Percentiles rank a stretch among this genome's conserved stretches.
phyloP scores from a whole-genome alignment of 768 basidiomycete genomes.

The Termitomyces sp. region DNA sequence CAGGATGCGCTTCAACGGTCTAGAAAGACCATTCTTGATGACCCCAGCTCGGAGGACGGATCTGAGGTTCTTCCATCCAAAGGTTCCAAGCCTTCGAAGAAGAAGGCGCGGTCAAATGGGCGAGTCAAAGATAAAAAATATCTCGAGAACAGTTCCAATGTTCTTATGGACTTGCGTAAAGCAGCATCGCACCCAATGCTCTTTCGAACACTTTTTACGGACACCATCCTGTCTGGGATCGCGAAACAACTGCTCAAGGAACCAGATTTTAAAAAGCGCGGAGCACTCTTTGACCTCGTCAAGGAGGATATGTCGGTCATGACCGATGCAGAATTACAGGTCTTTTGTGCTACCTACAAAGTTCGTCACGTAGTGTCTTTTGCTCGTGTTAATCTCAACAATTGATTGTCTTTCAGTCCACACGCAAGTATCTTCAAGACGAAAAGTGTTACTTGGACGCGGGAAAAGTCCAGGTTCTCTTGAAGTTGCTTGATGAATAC shows the following conservation, averaged over 20 bases:
- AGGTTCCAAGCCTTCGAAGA: conserved; percentile 29
- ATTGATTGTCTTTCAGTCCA: conserved; percentile 40
- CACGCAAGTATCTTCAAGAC: conserved; percentile 67
- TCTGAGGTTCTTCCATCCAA: conserved; percentile 21
- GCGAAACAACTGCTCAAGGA: conserved; percentile 85
- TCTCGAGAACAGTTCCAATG: conserved; percentile 82
- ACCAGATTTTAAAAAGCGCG: conserved; percentile 83
- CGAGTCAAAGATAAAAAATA: conserved; percentile 62
- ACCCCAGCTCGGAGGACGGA: conserved; percentile 20
- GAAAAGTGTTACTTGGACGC: conserved; percentile 77
- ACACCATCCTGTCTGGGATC: conserved; percentile 66
- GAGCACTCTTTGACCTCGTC: conserved; percentile 75
- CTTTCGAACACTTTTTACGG: conserved; percentile 81
- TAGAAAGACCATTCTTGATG: conserved; percentile 69
- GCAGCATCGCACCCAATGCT: conserved; percentile 96
- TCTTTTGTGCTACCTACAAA: conserved; percentile 83
- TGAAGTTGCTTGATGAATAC: conserved; percentile 68
- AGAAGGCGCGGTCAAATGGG: conserved; percentile 37
- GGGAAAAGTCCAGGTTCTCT: conserved; percentile 77
- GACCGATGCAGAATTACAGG: conserved; percentile 94
- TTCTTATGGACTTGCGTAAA: conserved; percentile 96
- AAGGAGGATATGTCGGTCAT: conserved; percentile 98
- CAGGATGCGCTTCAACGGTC: conserved; percentile 80
- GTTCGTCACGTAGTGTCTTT: conserved; percentile 33
- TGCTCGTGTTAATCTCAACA: neutral